A percentile compares a stretch with the other conserved stretches of the same genome.
Conservation (phyloP, 2,329 filamentous ascomycete genomes). For the Monascus ruber region DNA sequence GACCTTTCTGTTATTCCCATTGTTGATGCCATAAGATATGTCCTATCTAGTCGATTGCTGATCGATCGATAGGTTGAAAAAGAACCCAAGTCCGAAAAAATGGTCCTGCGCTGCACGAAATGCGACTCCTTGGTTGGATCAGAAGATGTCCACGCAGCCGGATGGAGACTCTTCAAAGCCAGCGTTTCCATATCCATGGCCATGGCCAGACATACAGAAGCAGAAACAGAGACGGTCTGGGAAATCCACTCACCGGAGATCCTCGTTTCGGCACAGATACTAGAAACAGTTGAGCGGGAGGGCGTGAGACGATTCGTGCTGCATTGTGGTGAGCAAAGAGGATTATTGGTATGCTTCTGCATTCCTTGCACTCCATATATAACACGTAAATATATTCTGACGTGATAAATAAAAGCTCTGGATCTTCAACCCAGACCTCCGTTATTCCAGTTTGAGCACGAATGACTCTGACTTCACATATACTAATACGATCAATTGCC, state of each 20-base stretch:
- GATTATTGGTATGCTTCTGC: slow-evolving; percentile 25
- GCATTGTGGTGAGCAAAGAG: slow-evolving; percentile 22
- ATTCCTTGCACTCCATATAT: neutral
- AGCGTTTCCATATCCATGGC: slow-evolving; percentile 24
- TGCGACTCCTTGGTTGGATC: slow-evolving; percentile 24
- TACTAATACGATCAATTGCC: slow-evolving; percentile 17
- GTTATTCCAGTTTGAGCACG: slow-evolving; percentile 40
- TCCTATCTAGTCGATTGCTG: slow-evolving; percentile 1
- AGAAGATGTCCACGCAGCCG: slow-evolving; percentile 31
- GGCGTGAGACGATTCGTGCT: slow-evolving; percentile 46
- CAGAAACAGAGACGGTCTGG: slow-evolving; percentile 21
- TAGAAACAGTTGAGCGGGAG: slow-evolving; percentile 45
- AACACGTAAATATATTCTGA: too few relatives aligned
- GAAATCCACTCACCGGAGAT: slow-evolving; percentile 23
- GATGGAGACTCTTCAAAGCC: slow-evolving; percentile 42
- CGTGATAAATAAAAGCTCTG: slow-evolving; percentile 32
- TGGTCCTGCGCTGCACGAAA: slow-evolving; percentile 10
- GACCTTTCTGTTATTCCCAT: neutral
- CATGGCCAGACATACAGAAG: slow-evolving; percentile 11
- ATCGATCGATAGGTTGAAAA: too few relatives aligned
- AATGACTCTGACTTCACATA: slow-evolving; percentile 2
- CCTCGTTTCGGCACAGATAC: slow-evolving; percentile 43
- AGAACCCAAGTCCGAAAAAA: too few relatives aligned
- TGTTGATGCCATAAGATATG: slow-evolving; percentile 7
- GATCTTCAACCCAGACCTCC: slow-evolving; percentile 50